Evolutionary conservation across 1,139 yeast genomes (phyloP), one percentile per base, ranked within the genome.

Genomic region (Torulaspora globosa): DNA sequence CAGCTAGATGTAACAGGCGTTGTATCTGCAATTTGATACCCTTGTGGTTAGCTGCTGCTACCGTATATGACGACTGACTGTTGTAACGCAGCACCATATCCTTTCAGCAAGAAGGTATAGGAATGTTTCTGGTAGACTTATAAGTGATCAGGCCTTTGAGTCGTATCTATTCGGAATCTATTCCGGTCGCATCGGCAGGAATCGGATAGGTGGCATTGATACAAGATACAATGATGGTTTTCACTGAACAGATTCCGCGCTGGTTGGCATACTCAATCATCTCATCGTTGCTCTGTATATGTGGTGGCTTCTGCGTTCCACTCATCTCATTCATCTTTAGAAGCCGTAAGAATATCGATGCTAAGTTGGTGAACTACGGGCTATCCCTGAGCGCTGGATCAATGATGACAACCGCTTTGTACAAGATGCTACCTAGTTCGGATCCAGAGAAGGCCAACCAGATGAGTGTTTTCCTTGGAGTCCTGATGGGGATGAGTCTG

Each of bases 371-470:
- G 14, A 65, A 64, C 41, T 65, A 65, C 48, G 68, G 68, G 18
- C 52, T 65, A 5, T 64, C 68, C 1, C 39, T 89, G 43, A 82
- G 92, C 53, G 73, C 92, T 0, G 97, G 97, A 0, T 81, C 88
- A 35, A 72, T 84, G 63, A 52, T 86, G 6, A 79, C 89, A 60
- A 88, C 96, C 0, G 77, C 96, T 0, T 67, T 90, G 48, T 84
- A 79, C 66, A 75, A 81, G 49, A 71, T 90, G 46, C 67, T 90
- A 18, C 96, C 97, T 0, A 82, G 79, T 52, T 44, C 41, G 19
- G 37, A 46, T 12, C 79, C 87, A 0, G 57, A 67, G 40, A 59
- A 60, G 10, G 73, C 70, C 51, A 70, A 75, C 45, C 59, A 59
- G 19, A 54, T 71, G 31, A 65, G 72, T 28, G 68, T 83, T 26